Conservation (phyloP, 208 protist species). For the Angomonas deanei region DNA sequence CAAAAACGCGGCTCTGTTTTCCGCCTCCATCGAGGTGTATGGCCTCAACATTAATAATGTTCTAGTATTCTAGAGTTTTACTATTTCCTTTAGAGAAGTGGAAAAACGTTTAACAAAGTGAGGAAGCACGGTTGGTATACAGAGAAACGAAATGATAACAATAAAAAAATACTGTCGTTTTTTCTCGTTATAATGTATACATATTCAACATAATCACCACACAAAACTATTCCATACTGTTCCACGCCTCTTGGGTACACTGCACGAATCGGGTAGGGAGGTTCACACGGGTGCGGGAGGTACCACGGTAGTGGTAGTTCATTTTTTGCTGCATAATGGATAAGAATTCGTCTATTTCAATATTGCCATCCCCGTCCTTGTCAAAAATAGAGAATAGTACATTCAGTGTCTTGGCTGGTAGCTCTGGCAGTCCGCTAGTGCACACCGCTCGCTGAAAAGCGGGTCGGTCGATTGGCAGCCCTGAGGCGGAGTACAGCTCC, state of each 20-base stretch:
- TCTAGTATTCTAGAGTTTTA: slow-evolving; percentile 1
- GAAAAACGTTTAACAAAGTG: slow-evolving; percentile 15
- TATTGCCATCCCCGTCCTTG: slow-evolving; percentile 67
- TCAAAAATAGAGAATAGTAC: slow-evolving; percentile 84
- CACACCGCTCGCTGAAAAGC: slow-evolving; percentile 61
- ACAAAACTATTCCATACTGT: no score
- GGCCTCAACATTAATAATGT: background rate
- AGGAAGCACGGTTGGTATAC: background rate
- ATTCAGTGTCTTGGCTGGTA: slow-evolving; percentile 27
- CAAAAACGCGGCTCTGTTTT: slow-evolving; percentile 73
- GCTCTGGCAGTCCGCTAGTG: slow-evolving; percentile 31
- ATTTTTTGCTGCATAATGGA: slow-evolving; percentile 76
- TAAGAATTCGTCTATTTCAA: slow-evolving; percentile 84
- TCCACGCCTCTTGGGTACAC: slow-evolving; percentile 23
- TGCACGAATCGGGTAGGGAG: slow-evolving; percentile 50
- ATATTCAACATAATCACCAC: background rate
- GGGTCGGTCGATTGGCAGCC: slow-evolving; percentile 39
- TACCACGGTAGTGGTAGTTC: slow-evolving; percentile 48
- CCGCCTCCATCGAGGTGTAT: slow-evolving; percentile 26
- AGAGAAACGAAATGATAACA: slow-evolving; percentile 12
- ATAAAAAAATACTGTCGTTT: slow-evolving; percentile 9
- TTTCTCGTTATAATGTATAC: slow-evolving; percentile 1
- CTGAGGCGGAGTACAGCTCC: slow-evolving; percentile 58
- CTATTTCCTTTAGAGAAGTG: background rate
- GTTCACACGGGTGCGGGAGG: slow-evolving; percentile 28